Evolutionary conservation across 306 rosid species (phyloP).

Genomic region (Cucurbita maxima): DNA sequence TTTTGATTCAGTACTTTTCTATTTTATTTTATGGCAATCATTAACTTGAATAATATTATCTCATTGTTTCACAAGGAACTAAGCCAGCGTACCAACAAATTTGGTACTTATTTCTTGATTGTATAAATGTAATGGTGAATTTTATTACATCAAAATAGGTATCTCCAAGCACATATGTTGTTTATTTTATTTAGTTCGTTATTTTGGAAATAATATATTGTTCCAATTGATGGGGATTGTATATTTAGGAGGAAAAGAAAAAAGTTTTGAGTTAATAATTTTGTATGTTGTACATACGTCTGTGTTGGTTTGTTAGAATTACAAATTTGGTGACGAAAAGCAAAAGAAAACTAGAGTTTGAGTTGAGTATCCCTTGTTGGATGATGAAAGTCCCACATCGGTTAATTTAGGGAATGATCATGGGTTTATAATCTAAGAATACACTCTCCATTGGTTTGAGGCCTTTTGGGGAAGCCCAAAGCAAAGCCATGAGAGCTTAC

Average conservation of each 20-base stretch:
- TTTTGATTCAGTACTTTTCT: neutral
- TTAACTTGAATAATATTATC: neutral
- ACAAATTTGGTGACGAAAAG: neutral
- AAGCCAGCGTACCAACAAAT: neutral
- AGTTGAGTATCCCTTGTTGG: neutral
- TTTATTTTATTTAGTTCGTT: neutral
- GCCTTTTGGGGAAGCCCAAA: too few relatives aligned
- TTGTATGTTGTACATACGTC: neutral
- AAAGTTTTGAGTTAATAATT: neutral
- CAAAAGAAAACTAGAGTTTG: neutral
- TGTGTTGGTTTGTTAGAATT: neutral
- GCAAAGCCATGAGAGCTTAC: too few relatives aligned
- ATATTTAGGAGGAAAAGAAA: neutral
- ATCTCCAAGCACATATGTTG: neutral
- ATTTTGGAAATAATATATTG: neutral
- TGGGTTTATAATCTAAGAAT: too few relatives aligned
- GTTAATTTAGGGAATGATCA: too few relatives aligned
- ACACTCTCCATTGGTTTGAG: too few relatives aligned
- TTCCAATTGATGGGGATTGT: neutral
- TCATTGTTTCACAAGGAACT: neutral
- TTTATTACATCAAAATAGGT: neutral
- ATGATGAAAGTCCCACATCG: too few relatives aligned
- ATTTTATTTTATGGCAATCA: neutral
- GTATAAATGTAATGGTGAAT: neutral
- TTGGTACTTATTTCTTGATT: neutral